A percentile compares a stretch with the other conserved stretches of the same genome.
Conservation (phyloP, 2,329 filamentous ascomycete species). For the Rutstroemia sp. region DNA sequence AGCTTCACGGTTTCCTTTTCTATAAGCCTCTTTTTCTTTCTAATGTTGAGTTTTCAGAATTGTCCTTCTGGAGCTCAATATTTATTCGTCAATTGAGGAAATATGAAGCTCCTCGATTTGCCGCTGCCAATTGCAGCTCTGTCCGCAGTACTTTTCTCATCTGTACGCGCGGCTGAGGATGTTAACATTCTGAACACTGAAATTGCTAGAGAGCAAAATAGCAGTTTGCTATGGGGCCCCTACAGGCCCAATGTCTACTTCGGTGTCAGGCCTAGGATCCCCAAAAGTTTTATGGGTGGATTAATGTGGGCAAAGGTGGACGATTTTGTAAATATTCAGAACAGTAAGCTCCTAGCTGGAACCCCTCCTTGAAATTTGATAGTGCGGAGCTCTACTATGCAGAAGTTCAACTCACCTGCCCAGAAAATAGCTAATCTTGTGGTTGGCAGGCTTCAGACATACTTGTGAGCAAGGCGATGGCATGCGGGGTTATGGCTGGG, state of each 20-base stretch:
- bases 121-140: constrained; percentile 15
- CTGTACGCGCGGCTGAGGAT: constrained; percentile 20
- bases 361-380: too few species aligned
- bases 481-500: constrained; percentile 96
- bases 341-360: constrained; percentile 48
- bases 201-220: constrained; percentile 49
- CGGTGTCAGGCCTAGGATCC: constrained; percentile 74
- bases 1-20: neutral
- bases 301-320: constrained; percentile 88
- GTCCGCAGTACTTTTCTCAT: constrained; percentile 11
- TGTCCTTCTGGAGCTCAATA: neutral
- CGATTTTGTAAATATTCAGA: constrained; percentile 65
- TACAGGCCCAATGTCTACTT: constrained; percentile 95
- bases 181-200: constrained; percentile 28
- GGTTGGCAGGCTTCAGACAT: constrained; percentile 68
- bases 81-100: constrained; percentile 12
- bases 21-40: neutral
- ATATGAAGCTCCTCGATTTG: constrained; percentile 18
- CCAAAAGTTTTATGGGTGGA: constrained; percentile 73
- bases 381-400: neutral
- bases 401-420: neutral
- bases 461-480: constrained; percentile 94
- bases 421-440: constrained; percentile 12
- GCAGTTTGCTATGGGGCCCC: constrained; percentile 90
- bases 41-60: constrained; percentile 19